Percentiles rank a stretch among this genome's conserved stretches.
phyloP scores from a whole-genome alignment of 2,329 filamentous ascomycete genomes.

The Penicillium nordicum region DNA sequence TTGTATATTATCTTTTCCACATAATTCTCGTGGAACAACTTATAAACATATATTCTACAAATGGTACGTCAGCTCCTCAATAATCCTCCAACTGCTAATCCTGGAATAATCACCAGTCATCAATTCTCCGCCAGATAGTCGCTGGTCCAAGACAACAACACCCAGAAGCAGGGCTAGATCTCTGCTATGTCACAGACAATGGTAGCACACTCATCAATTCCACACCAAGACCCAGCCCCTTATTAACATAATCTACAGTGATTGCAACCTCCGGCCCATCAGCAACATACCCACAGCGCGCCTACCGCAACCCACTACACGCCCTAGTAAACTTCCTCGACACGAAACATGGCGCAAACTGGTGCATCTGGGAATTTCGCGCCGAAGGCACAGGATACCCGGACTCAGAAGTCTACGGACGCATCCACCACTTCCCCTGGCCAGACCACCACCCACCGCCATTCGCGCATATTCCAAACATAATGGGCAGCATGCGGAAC shows the following conservation, averaged over 20 bases:
- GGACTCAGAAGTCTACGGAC: constrained; percentile 78
- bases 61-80: background rate
- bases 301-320: constrained; percentile 90
- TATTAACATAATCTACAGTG: constrained; percentile 38
- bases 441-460: constrained; percentile 96
- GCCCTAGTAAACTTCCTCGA: constrained; percentile 85
- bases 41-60: background rate
- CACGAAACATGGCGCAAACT: constrained; percentile 73
- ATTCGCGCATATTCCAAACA: constrained; percentile 80
- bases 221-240: background rate
- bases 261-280: constrained; percentile 80
- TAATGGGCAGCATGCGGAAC: constrained; percentile 88
- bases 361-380: constrained; percentile 97
- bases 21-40: background rate
- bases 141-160: constrained; percentile 81
- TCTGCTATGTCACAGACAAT: constrained; percentile 91
- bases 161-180: constrained; percentile 80
- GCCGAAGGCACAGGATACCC: constrained; percentile 96
- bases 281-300: constrained; percentile 81
- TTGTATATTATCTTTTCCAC: background rate
- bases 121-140: constrained; percentile 83
- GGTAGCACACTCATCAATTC: constrained; percentile 36
- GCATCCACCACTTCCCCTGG: constrained; percentile 90
- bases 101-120: constrained; percentile 51
- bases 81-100: background rate